Conservation (phyloP, 371 early-diverging fungal species). For the Rhizopus sp. region DNA sequence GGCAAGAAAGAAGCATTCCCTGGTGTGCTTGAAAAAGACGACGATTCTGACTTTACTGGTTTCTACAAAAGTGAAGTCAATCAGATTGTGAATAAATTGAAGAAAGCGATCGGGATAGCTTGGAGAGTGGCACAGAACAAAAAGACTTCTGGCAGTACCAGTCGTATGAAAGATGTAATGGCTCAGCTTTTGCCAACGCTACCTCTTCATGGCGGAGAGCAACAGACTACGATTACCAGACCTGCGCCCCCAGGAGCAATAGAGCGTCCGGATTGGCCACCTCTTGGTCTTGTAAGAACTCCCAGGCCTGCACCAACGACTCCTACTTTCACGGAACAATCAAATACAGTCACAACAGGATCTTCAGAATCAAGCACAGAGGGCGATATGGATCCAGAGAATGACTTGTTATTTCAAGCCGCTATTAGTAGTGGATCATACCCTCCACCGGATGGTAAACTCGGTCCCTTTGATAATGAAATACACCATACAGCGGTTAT, state of each 20-base stretch:
- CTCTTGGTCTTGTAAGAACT: background rate
- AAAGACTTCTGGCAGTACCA: constrained; percentile 6
- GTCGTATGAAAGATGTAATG: constrained; percentile 30
- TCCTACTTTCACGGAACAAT: background rate
- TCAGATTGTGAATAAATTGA: constrained; percentile 24
- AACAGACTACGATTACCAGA: background rate
- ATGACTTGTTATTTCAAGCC: constrained; percentile 5
- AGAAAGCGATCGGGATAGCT: constrained; percentile 17
- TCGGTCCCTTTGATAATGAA: constrained; percentile 41
- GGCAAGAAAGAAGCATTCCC: constrained; percentile 60
- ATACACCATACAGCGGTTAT: constrained; percentile 28
- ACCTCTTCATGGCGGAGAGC: constrained; percentile 6
- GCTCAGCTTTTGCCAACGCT: constrained; percentile 23
- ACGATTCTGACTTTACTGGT: constrained; percentile 23
- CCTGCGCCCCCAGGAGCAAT: background rate
- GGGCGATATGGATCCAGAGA: background rate
- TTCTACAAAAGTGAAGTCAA: constrained; percentile 42
- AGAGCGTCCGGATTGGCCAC: constrained; percentile 5
- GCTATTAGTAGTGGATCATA: background rate
- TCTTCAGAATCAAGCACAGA: background rate
- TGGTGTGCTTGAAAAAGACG: constrained; percentile 40
- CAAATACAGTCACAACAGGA: background rate
- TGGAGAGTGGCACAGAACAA: constrained; percentile 15
- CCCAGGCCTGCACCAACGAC: constrained; percentile 1
- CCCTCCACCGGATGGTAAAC: constrained; percentile 19